phyloP scores from a whole-genome alignment of 305 asterid genomes.

The Nicotiana rustica region DNA sequence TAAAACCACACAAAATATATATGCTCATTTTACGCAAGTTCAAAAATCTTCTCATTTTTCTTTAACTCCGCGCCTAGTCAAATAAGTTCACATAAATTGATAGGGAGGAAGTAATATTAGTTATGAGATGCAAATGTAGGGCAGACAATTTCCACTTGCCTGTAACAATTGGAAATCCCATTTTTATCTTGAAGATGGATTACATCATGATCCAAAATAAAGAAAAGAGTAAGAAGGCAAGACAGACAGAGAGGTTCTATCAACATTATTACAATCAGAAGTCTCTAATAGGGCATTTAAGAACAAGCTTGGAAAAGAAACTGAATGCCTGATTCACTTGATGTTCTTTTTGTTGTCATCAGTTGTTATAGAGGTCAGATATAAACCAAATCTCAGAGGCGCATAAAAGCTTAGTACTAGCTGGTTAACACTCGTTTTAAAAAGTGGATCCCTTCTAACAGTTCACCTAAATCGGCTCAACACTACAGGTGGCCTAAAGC shows the following conservation, averaged over 20 bases:
- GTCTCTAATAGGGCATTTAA: neutral
- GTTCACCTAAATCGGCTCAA: neutral
- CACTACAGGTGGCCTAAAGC: too few relatives aligned
- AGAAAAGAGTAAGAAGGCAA: neutral
- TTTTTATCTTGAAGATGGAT: constrained; percentile 1
- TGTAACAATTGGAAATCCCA: constrained; percentile 3
- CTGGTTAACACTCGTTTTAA: constrained; percentile 8
- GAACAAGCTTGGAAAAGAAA: constrained; percentile 4
- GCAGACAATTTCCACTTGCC: constrained; percentile 16
- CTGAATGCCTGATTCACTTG: constrained; percentile 8
- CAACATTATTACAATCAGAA: constrained; percentile 14
- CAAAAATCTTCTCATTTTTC: too few relatives aligned
- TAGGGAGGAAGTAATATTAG: neutral
- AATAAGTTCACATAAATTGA: too few relatives aligned
- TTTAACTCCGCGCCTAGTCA: too few relatives aligned
- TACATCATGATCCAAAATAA: constrained; percentile 16
- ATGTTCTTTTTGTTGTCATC: constrained; percentile 21
- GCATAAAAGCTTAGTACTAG: neutral
- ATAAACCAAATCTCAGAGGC: neutral
- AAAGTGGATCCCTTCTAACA: neutral
- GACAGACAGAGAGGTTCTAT: neutral
- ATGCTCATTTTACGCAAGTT: too few relatives aligned
- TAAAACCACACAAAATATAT: too few relatives aligned
- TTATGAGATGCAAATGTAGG: constrained; percentile 18
- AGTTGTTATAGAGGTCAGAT: constrained; percentile 4